These are phyloP conservation scores for Gossypioides kirkii DNA, from an alignment of 345 rosid genomes.

Conservation along the genomic window DNA sequence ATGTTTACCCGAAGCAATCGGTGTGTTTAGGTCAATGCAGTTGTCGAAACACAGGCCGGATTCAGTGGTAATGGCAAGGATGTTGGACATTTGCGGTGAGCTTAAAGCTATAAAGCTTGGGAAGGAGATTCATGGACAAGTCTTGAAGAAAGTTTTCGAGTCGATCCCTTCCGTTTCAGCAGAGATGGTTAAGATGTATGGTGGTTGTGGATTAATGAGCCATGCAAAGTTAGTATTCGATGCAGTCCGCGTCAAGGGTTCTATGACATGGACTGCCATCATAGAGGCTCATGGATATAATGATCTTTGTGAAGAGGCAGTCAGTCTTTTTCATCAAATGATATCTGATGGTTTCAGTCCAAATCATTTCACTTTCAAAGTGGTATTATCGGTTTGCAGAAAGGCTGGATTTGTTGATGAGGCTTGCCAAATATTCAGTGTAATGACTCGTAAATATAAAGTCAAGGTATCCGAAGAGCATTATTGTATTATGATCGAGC, in stretches of 20 bases:
- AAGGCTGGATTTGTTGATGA: slow-evolving; percentile 68
- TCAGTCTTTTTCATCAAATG: slow-evolving; percentile 58
- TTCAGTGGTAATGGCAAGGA: slow-evolving; percentile 61
- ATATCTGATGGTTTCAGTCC: slow-evolving; percentile 49
- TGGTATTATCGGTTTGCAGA: slow-evolving; percentile 56
- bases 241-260: slow-evolving; percentile 58
- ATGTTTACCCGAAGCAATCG: slow-evolving; percentile 32
- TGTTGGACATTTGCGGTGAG: slow-evolving; percentile 47
- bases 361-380: slow-evolving; percentile 57
- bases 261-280: slow-evolving; percentile 75
- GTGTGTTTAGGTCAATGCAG: slow-evolving; percentile 57
- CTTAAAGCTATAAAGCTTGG: slow-evolving; percentile 60
- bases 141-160: slow-evolving; percentile 56
- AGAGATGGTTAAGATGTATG: slow-evolving; percentile 67
- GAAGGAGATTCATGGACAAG: slow-evolving; percentile 70
- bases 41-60: slow-evolving; percentile 66
- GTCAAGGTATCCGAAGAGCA: slow-evolving; percentile 44
- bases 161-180: slow-evolving; percentile 58
- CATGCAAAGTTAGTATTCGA: slow-evolving; percentile 50
- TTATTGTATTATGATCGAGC: slow-evolving; percentile 36
- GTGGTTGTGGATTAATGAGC: slow-evolving; percentile 43
- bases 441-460: slow-evolving; percentile 43
- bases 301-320: slow-evolving; percentile 41
- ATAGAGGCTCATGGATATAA: slow-evolving; percentile 57
- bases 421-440: slow-evolving; percentile 46